Evolutionary conservation across 2,329 filamentous ascomycete species (phyloP), one percentile per base, ranked within the genome.

Genomic region (Alternaria triticimaculans): DNA sequence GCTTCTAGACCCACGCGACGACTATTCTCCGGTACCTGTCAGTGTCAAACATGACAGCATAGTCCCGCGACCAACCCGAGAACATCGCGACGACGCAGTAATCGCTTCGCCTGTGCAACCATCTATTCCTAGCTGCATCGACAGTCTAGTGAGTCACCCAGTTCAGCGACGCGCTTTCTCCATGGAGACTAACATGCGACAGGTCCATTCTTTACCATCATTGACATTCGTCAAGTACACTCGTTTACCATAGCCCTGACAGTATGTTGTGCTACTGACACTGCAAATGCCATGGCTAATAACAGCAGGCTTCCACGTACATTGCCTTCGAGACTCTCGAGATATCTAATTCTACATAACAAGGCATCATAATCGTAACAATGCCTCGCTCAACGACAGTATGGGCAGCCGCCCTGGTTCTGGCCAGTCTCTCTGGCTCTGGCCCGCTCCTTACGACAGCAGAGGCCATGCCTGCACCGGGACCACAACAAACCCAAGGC

Each of bases 221-320:
- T 80, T 80, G 78, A 79, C 70, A 67, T 72, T 80, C 74, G 82
- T 84, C 83, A 84, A 83, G 77, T 83, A 82, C 83, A 84, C 81
- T 85, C 83, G 82, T 84, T 85, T 84, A 78, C 72, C 75, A 66
- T 67, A 66, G 65, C 72, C 76, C 76, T 77, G 75, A 82, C 78
- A 76, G 77, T 79, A 72, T 49, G 77, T 72, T 23, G 28, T 10
- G 53, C 41, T n/a, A 11, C 37, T 20, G 53, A 9, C 6, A 26
- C 25, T 54, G 48, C 55, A 58, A 63, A 45, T 21, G n/a, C 37
- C 62, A 55, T 63, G 60, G 63, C 67, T 74, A 54, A 73, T 65
- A 61, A 18, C 2, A 18, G 15, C 62, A 65, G 60, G 66, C 68
- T 68, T 64, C 67, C 37, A 66, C 65, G 64, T 58, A 50, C 66